Conservation (phyloP, 2,329 filamentous ascomycete species). For the Dactylonectria estremocensis region DNA sequence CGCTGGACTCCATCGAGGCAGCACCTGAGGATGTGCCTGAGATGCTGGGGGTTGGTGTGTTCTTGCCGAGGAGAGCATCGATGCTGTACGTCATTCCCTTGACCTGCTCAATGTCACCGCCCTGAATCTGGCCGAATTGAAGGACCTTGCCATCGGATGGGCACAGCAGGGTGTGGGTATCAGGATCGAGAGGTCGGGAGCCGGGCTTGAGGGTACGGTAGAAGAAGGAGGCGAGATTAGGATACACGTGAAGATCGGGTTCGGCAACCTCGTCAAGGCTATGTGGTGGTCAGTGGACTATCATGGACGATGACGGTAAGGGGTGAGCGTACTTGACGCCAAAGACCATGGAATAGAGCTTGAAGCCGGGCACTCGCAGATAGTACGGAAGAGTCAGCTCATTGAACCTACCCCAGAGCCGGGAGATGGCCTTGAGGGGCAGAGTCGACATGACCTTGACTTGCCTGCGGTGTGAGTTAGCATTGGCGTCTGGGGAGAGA, state of each 20-base stretch:
- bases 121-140: conserved; percentile 92
- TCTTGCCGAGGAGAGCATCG: conserved; percentile 88
- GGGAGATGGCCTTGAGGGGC: conserved; percentile 90
- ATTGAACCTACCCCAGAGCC: conserved; percentile 93
- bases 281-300: conserved; percentile 43
- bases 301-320: background rate
- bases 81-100: conserved; percentile 99
- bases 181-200: conserved; percentile 85
- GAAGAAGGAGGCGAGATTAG: conserved; percentile 97
- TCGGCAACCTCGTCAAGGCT: conserved; percentile 90
- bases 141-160: conserved; percentile 93
- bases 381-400: conserved; percentile 91
- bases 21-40: conserved; percentile 52
- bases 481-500: conserved; percentile 18
- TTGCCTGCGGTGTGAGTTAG: conserved; percentile 68
- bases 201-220: conserved; percentile 95
- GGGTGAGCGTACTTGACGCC: conserved; percentile 77
- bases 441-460: conserved; percentile 95
- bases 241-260: conserved; percentile 88
- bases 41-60: conserved; percentile 70
- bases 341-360: conserved; percentile 90
- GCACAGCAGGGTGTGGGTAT: conserved; percentile 84
- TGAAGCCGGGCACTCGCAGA: conserved; percentile 90
- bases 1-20: conserved; percentile 42
- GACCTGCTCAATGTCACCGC: conserved; percentile 97